Conservation (phyloP, 2,329 filamentous ascomycete genomes). For the Tricladium varicosporioides region DNA sequence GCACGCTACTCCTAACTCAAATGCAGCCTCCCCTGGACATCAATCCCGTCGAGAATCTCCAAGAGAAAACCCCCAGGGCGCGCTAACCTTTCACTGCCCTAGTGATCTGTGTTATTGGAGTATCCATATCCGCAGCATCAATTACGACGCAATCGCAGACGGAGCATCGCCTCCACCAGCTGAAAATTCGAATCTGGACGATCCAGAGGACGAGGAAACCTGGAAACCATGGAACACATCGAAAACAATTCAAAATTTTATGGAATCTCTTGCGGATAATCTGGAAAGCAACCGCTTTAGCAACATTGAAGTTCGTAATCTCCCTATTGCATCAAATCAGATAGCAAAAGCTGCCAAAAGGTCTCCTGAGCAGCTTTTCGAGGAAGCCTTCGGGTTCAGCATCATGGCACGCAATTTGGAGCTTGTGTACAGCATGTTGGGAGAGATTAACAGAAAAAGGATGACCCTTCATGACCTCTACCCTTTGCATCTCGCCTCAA, state of each 20-base stretch:
- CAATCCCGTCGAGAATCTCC: not conserved
- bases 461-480: constrained; percentile 16
- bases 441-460: not conserved
- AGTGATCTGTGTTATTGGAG: not conserved
- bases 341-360: too few relatives aligned
- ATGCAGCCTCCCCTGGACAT: not conserved
- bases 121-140: not conserved
- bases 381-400: too few relatives aligned
- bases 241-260: too few relatives aligned
- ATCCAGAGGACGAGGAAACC: not conserved
- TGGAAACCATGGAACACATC: not conserved
- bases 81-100: not conserved
- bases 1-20: not conserved
- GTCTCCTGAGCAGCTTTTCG: too few relatives aligned
- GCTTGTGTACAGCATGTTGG: not conserved
- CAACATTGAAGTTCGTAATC: too few relatives aligned
- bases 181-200: too few relatives aligned
- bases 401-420: not conserved
- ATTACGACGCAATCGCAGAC: too few relatives aligned
- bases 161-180: too few relatives aligned
- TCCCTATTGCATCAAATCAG: not conserved
- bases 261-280: too few relatives aligned
- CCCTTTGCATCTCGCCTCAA: constrained; percentile 38
- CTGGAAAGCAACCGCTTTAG: too few relatives aligned
- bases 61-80: not conserved